Evolutionary conservation across 768 basidiomycete genomes (phyloP).

Genomic region (Hortiboletus campestris): DNA sequence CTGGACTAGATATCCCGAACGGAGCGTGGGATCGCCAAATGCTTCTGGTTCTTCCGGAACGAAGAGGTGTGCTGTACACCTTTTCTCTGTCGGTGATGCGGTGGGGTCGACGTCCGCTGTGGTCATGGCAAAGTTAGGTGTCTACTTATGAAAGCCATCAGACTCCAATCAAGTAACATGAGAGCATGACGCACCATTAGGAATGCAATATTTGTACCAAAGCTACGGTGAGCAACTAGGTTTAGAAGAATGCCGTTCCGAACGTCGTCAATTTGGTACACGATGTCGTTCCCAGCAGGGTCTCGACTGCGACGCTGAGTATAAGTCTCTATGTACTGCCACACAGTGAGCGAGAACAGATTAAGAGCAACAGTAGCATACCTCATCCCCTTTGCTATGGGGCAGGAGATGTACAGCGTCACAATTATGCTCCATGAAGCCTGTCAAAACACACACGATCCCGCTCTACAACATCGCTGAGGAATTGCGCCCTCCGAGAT

Average conservation of each 20-base stretch:
- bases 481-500: not conserved
- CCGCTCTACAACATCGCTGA: not conserved
- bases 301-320: slow-evolving; percentile 1
- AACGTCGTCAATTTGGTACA: not conserved
- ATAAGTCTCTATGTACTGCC: not conserved
- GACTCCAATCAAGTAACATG: not conserved
- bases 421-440: rapidly evolving
- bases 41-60: not conserved
- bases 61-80: not conserved
- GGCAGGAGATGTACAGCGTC: slow-evolving; percentile 6
- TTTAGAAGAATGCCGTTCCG: slow-evolving; percentile 5
- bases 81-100: not conserved
- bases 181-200: not conserved
- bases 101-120: not conserved
- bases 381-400: slow-evolving; percentile 1
- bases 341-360: not conserved
- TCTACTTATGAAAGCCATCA: not conserved
- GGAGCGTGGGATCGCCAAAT: not conserved
- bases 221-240: not conserved
- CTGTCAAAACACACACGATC: slow-evolving; percentile 3
- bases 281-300: not conserved
- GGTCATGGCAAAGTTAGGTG: slow-evolving; percentile 5
- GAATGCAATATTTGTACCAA: not conserved
- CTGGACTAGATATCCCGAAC: not conserved
- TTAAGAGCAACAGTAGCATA: not conserved